Conservation (phyloP, 495 filamentous ascomycete species). For the Penicillium nucicola region DNA sequence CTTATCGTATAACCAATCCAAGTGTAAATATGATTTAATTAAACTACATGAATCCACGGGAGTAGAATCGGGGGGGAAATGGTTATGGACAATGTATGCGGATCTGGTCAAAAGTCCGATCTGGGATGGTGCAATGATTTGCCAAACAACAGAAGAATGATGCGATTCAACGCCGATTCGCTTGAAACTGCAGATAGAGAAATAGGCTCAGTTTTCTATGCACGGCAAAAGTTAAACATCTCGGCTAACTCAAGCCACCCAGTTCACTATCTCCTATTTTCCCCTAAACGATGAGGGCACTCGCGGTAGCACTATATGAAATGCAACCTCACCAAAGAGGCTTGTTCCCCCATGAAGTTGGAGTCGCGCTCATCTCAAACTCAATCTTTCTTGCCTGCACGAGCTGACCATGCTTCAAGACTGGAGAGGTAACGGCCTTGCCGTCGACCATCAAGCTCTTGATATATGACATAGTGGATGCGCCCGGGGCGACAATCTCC, state of each 20-base stretch:
- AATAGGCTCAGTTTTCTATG: too few relatives aligned
- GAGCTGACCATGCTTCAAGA: slow-evolving; percentile 17
- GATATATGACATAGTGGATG: slow-evolving; percentile 20
- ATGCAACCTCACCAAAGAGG: slow-evolving; percentile 4
- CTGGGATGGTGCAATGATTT: slow-evolving; percentile 8
- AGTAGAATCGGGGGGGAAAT: too few relatives aligned
- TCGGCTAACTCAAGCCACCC: too few relatives aligned
- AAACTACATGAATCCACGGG: too few relatives aligned
- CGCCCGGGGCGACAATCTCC: slow-evolving; percentile 17
- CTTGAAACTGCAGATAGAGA: background rate
- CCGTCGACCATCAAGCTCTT: slow-evolving; percentile 17
- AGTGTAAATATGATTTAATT: too few relatives aligned
- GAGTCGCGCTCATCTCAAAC: slow-evolving; percentile 24
- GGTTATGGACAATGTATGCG: too few relatives aligned
- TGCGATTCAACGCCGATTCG: background rate
- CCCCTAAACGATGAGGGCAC: background rate
- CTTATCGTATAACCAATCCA: too few relatives aligned
- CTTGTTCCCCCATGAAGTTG: slow-evolving; percentile 16
- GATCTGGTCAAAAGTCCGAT: too few relatives aligned
- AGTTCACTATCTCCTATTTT: too few relatives aligned
- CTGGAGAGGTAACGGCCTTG: slow-evolving; percentile 1
- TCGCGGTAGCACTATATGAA: background rate
- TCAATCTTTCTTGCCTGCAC: slow-evolving; percentile 15
- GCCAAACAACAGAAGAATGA: background rate
- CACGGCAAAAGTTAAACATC: background rate